Base-by-base conservation (phyloP, 352 stramenopile species). In the Pythium sukuiense region DNA sequence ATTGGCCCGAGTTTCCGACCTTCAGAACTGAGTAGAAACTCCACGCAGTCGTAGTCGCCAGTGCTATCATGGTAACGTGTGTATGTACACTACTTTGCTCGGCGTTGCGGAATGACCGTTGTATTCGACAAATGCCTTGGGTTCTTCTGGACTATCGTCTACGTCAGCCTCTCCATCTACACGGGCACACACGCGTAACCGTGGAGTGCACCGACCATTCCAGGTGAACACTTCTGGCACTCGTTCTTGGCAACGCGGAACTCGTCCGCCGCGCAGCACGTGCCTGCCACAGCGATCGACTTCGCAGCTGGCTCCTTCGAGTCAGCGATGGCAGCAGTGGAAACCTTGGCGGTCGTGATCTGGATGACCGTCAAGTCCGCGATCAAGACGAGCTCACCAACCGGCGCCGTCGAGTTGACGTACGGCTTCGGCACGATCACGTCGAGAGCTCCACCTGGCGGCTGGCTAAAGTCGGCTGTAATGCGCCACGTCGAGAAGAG, bases 401-500 rank as follows among this genome's bases (percentile, higher is more conserved):
- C 56, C 6, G 24, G n/a, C 27, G 8, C 27, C 13, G 16, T 12
- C 14, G 43, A 3, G 58, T 56, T 56, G 43, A 56, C 18, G 30
- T 1, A 5, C 2, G 4, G 27, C 45, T 64, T 64, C 27, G 58
- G 58, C 18, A 64, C 48, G 46, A 58, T 37, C 45, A 65, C 0
- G 32, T 65, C 33, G 5, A 58, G n/a, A 8, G 59, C 45, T 16
- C 6, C 30, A 8, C 46, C 33, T 1, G 27, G 13, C 1, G 46
- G 30, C 16, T 49, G 27, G 59, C 24, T 37, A 20, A 58, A 65
- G 18, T 46, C 45, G 45, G 32, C 59, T 1, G 1, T 49, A 11
- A 66, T 12, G 0, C 50, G 59, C 59, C 59, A 66, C 49, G 13
- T 52, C 3, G 59, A 59, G 39, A 66, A 66, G 33, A 66, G 35